A percentile compares a stretch with the other conserved stretches of the same genome.
Conservation (phyloP, 257 asterid genomes). For the Leptodermis oblonga region DNA sequence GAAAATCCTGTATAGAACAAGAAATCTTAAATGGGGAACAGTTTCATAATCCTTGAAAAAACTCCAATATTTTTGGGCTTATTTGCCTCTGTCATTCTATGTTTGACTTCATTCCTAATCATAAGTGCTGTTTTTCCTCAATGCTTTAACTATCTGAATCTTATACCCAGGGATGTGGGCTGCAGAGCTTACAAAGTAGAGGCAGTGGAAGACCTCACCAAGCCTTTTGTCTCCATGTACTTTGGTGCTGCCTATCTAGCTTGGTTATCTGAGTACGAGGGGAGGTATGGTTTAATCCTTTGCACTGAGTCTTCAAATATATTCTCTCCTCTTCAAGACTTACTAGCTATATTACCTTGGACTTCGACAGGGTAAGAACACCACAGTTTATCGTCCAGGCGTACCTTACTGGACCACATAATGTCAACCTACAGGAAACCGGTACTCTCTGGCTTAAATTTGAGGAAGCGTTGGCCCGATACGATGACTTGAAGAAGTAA, state of each 20-base stretch:
- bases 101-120: too few species aligned
- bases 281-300: conserved; percentile 44
- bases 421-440: conserved; percentile 65
- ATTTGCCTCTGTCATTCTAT: not conserved
- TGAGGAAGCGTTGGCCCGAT: conserved; percentile 56
- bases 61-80: not conserved
- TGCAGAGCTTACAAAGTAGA: conserved; percentile 60
- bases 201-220: conserved; percentile 80
- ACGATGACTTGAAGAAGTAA: conserved; percentile 49
- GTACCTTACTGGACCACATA: conserved; percentile 79
- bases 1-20: not conserved
- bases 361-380: conserved; percentile 56
- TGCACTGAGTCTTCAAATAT: not conserved
- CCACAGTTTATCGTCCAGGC: conserved; percentile 81
- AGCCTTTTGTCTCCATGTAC: conserved; percentile 89
- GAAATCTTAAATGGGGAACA: not conserved
- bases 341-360: not conserved
- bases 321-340: not conserved
- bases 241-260: conserved; percentile 90
- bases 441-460: conserved; percentile 62
- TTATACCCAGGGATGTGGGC: conserved; percentile 58
- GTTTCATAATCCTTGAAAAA: not conserved
- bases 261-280: conserved; percentile 87
- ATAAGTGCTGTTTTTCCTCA: not conserved
- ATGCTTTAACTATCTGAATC: conserved; percentile 19